Conservation (phyloP, 78 protist genomes). For the Polysphondylium violaceum region DNA sequence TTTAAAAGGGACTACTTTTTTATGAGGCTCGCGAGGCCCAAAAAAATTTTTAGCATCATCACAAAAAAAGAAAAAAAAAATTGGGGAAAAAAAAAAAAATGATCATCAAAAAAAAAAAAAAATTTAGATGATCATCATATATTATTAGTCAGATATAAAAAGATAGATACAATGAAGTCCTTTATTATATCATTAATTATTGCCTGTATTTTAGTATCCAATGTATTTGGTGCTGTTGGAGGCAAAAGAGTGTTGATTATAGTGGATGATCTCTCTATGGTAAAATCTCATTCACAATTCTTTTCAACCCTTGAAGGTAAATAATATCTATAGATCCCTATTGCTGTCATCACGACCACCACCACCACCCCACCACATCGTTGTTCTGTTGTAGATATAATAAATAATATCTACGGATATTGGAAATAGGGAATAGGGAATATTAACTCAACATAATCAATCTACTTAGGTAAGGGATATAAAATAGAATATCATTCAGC, state of each 20-base stretch:
- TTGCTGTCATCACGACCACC: background rate
- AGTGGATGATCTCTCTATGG: constrained; percentile 21
- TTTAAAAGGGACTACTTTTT: background rate
- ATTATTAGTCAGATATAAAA: background rate
- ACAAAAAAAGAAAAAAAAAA: background rate
- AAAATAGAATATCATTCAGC: constrained; percentile 41
- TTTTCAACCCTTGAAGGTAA: constrained; percentile 65
- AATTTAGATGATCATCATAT: background rate
- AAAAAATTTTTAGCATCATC: background rate
- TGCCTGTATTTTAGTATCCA: background rate
- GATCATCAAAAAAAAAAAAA: no score
- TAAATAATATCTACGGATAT: background rate
- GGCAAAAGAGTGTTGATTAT: constrained; percentile 80
- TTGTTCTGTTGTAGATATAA: background rate
- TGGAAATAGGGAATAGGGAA: no score
- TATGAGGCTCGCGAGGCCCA: background rate
- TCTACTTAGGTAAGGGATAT: constrained; percentile 63
- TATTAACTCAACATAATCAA: background rate
- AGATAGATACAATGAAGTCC: constrained; percentile 5
- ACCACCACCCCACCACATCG: background rate
- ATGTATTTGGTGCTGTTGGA: constrained; percentile 37
- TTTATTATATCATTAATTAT: constrained; percentile 5
- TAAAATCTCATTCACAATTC: constrained; percentile 77
- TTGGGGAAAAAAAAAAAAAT: background rate
- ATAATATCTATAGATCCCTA: background rate